A percentile compares a stretch with the other conserved stretches of the same genome.
These are phyloP conservation scores for Blumeria graminis DNA, from an alignment of 2,329 filamentous ascomycete genomes.

Conservation along the genomic window DNA sequence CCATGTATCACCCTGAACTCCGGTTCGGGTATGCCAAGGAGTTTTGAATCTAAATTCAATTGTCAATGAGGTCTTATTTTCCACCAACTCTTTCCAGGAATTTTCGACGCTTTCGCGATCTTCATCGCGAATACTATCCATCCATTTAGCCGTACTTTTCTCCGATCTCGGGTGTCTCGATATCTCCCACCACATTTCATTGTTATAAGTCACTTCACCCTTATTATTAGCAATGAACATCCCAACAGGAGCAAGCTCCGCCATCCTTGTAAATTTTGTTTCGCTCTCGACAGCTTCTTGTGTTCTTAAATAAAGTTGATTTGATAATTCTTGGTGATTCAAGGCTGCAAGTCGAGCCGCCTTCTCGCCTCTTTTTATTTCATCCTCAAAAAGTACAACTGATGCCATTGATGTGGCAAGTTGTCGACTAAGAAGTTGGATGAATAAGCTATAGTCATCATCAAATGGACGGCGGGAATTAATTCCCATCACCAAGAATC, in stretches of 20 bases:
- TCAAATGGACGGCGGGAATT: constrained; percentile 62
- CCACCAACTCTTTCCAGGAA: constrained; percentile 37
- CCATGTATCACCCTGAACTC: constrained; percentile 44
- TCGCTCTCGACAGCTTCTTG: constrained; percentile 43
- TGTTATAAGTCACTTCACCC: constrained; percentile 55
- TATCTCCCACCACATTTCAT: constrained; percentile 50
- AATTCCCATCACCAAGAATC: constrained; percentile 55
- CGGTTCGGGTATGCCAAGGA: constrained; percentile 33
- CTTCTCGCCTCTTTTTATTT: constrained; percentile 49
- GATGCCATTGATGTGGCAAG: constrained; percentile 60
- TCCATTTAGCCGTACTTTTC: constrained; percentile 39
- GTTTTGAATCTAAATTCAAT: constrained; percentile 56
- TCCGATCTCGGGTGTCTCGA: constrained; percentile 37
- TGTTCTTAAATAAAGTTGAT: constrained; percentile 43
- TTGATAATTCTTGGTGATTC: constrained; percentile 53
- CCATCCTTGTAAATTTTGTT: constrained; percentile 62
- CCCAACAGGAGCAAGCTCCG: constrained; percentile 60
- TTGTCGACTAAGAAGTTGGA: constrained; percentile 50
- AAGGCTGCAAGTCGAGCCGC: constrained; percentile 52
- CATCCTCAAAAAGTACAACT: constrained; percentile 62
- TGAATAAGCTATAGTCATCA: constrained; percentile 55
- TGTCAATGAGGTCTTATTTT: constrained; percentile 37
- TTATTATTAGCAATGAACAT: constrained; percentile 59
- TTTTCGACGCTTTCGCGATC: constrained; percentile 33
- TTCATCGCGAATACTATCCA: constrained; percentile 44